Conservation (phyloP, 176 grass and related monocot genomes). For the Carex scoparia region DNA sequence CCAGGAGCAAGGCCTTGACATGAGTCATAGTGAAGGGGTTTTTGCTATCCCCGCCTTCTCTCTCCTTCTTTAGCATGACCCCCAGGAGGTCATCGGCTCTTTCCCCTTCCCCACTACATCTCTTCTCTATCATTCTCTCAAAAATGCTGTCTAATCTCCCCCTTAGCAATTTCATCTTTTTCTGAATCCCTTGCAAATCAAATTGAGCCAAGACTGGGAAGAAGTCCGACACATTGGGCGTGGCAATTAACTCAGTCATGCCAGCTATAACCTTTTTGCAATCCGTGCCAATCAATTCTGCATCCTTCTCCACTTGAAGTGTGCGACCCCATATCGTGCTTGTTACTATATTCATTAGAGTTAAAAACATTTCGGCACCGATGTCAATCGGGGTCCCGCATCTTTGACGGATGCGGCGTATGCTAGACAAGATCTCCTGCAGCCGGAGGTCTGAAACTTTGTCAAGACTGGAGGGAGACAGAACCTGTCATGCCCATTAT, state of each 20-base stretch:
- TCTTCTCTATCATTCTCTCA: too few relatives aligned
- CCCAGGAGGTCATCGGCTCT: too few relatives aligned
- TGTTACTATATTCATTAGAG: slow-evolving; percentile 34
- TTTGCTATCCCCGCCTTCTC: too few relatives aligned
- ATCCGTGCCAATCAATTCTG: slow-evolving; percentile 21
- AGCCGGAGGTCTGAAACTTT: slow-evolving; percentile 25
- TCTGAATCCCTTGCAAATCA: too few relatives aligned
- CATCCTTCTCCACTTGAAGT: slow-evolving; percentile 12
- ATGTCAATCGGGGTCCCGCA: slow-evolving; percentile 19
- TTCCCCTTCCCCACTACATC: too few relatives aligned
- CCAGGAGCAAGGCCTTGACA: too few relatives aligned
- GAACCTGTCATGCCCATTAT: neutral
- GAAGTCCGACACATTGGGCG: too few relatives aligned
- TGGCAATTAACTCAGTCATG: neutral
- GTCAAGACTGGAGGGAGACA: slow-evolving; percentile 27
- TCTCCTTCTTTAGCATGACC: too few relatives aligned
- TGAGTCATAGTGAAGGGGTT: too few relatives aligned
- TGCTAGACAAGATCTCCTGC: slow-evolving; percentile 15
- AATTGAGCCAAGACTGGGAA: too few relatives aligned
- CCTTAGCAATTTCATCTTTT: too few relatives aligned
- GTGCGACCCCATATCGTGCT: slow-evolving; percentile 35
- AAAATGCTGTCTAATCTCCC: too few relatives aligned
- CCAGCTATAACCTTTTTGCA: slow-evolving; percentile 28
- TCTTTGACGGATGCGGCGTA: slow-evolving; percentile 17
- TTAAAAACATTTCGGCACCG: slow-evolving; percentile 32